Conservation (phyloP, 495 filamentous ascomycete species). For the Tuber brumale region DNA sequence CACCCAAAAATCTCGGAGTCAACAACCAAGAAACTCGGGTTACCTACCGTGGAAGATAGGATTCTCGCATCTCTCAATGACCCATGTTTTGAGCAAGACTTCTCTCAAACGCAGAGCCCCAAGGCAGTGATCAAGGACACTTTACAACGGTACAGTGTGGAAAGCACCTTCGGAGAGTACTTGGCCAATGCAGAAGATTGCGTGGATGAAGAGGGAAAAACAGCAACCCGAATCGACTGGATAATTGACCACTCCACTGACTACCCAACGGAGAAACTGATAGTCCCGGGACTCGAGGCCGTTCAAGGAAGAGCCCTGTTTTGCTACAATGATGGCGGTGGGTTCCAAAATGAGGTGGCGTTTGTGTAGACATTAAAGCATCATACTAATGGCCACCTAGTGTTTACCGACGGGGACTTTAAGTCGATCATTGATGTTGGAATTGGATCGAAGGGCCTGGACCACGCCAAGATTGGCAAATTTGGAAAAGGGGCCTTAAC, state of each 20-base stretch:
- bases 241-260: slow-evolving; percentile 39
- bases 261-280: slow-evolving; percentile 22
- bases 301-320: slow-evolving; percentile 45
- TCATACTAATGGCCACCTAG: slow-evolving; percentile 16
- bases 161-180: slow-evolving; percentile 46
- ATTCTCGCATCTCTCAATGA: slow-evolving; percentile 35
- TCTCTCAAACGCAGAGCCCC: slow-evolving; percentile 43
- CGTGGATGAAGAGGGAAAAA: background rate
- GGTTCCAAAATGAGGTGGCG: slow-evolving; percentile 3
- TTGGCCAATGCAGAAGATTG: slow-evolving; percentile 48
- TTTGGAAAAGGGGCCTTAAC: slow-evolving; percentile 47
- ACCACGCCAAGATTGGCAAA: slow-evolving; percentile 43
- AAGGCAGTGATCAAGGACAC: slow-evolving; percentile 44
- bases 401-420: slow-evolving; percentile 44
- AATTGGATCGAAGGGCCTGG: slow-evolving; percentile 43
- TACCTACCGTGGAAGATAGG: slow-evolving; percentile 41
- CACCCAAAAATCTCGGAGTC: slow-evolving; percentile 39
- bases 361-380: background rate
- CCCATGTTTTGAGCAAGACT: slow-evolving; percentile 45
- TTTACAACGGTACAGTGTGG: slow-evolving; percentile 43
- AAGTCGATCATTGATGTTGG: slow-evolving; percentile 45
- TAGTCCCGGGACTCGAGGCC: slow-evolving; percentile 36
- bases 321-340: slow-evolving; percentile 44
- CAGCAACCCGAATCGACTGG: slow-evolving; percentile 44
- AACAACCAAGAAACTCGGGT: slow-evolving; percentile 31